These are phyloP conservation scores for Schwanniomyces pseudopolymorphus DNA, from an alignment of 805 yeast genomes.

Conservation along the genomic window DNA sequence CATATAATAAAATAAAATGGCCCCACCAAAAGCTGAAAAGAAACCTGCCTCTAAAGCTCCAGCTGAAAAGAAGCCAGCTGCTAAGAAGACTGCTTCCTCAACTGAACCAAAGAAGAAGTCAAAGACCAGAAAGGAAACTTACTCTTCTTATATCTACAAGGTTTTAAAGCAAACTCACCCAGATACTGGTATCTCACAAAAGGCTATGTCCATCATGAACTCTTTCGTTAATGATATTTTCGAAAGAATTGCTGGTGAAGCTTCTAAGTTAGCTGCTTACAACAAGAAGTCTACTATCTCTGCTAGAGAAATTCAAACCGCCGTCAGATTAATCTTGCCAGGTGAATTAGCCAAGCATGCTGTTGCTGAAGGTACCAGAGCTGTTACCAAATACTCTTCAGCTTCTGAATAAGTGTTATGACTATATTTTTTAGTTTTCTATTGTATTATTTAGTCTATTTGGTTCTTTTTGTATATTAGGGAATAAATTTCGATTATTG, in stretches of 20 bases:
- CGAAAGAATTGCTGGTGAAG: slow-evolving; percentile 97
- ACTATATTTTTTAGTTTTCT: slow-evolving; percentile 8
- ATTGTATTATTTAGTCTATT: slow-evolving; percentile 11
- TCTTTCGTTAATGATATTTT: slow-evolving; percentile 97
- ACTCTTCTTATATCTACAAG: slow-evolving; percentile 97
- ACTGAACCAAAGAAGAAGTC: slow-evolving; percentile 86
- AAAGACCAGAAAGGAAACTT: slow-evolving; percentile 96
- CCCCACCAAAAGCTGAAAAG: slow-evolving; percentile 67
- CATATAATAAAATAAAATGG: slow-evolving; percentile 48
- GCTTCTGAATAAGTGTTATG: slow-evolving; percentile 33
- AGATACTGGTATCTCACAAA: slow-evolving; percentile 98
- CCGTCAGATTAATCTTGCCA: slow-evolving; percentile 95
- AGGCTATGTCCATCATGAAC: slow-evolving; percentile 98
- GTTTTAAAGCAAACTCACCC: slow-evolving; percentile 98
- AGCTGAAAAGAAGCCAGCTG: slow-evolving; percentile 89
- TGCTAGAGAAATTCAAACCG: slow-evolving; percentile 98
- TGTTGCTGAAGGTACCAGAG: slow-evolving; percentile 97
- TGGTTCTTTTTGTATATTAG: slow-evolving; percentile 10
- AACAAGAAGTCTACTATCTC: slow-evolving; percentile 97
- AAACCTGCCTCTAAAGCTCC: slow-evolving; percentile 95
- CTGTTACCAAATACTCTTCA: slow-evolving; percentile 94
- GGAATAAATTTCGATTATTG: slow-evolving; percentile 6
- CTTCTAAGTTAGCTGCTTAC: slow-evolving; percentile 97
- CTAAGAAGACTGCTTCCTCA: slow-evolving; percentile 81
- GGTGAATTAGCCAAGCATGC: slow-evolving; percentile 99